Base-by-base conservation (phyloP, 768 basidiomycete genomes). In the Asterophora lycoperdoides region DNA sequence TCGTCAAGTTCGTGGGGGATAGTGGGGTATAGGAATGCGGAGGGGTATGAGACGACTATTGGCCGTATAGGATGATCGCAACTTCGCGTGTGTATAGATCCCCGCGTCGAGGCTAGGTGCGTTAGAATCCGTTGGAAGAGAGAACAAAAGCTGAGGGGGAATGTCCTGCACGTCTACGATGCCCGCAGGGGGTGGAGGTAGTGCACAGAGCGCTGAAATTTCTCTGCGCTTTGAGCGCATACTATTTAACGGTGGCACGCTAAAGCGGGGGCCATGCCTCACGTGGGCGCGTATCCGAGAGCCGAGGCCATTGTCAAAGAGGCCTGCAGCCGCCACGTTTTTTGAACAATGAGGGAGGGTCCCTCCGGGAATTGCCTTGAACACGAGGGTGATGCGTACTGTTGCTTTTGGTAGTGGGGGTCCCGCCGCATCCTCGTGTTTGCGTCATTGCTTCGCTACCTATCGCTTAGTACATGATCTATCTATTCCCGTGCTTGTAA, bases 351-450 rank as follows among this genome's bases (percentile, higher is more conserved):
- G 32, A 13, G 32, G 17, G 26, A 20, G 42, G 38, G 42, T n/a
- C 17, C 46, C 23, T 20, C 36, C 52, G 52, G 52, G 15, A 53
- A 14, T 4, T 53, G 17, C 47, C 52, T 45, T 41, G 41, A 48
- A 48, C 47, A 53, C 47, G 42, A 23, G 23, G 3, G 6, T 23
- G 23, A 23, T 23, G 23, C 6, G 23, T 23, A 6, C 23, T 23
- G 23, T 23, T 23, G 23, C 6, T 23, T 6, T 6, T 3, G 23
- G 23, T 6, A 6, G 23, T 23, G 23, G 23, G 23, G 23, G 23
- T 23, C 23, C 23, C 23, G 3, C 23, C 23, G n/a, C n/a, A 23
- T 23, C 6, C 6, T 23, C 23, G n/a, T 23, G 23, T 23, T 6
- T 6, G 23, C 23, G 3, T 23, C 23, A 3, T 23, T 23, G 23